A percentile compares a stretch with the other conserved stretches of the same genome.
These are phyloP conservation scores for Scedosporium dehoogii DNA, from an alignment of 2,329 filamentous ascomycete species.

Conservation along the genomic window DNA sequence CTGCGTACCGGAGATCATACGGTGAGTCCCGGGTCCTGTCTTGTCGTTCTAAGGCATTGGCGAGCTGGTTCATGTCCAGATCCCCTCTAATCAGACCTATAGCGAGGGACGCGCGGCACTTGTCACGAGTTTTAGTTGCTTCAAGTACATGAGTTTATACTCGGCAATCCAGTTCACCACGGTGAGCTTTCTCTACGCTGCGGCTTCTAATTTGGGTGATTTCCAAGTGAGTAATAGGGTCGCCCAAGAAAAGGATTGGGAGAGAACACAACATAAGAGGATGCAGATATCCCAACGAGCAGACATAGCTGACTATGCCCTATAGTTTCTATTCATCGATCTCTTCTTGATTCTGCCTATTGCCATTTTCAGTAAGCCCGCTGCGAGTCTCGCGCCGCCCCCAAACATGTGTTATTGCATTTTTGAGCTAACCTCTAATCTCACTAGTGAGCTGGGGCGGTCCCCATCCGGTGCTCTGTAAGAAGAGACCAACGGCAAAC, in stretches of 20 bases:
- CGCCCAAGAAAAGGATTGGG: no score
- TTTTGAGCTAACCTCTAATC: neutral
- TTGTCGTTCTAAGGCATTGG: neutral
- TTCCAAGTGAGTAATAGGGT: conserved; percentile 55
- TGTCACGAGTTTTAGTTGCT: conserved; percentile 98
- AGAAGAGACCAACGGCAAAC: conserved; percentile 83
- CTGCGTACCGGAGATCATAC: conserved; percentile 86
- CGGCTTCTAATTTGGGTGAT: conserved; percentile 87
- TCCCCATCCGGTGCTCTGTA: conserved; percentile 64
- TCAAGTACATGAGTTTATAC: conserved; percentile 99
- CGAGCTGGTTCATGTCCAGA: neutral
- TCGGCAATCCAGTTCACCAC: conserved; percentile 98
- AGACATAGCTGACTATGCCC: neutral
- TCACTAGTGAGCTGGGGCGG: conserved; percentile 81
- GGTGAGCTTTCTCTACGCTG: conserved; percentile 92
- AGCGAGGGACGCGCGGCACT: conserved; percentile 87
- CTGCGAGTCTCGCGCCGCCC: neutral
- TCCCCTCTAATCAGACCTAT: conserved; percentile 9
- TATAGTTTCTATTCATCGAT: conserved; percentile 84
- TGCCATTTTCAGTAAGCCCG: conserved; percentile 71
- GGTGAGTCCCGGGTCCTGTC: conserved; percentile 31
- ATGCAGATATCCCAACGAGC: no score
- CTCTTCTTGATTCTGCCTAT: conserved; percentile 87
- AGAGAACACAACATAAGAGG: neutral
- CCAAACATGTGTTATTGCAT: neutral